These are phyloP conservation scores for Backusella tarrabulga DNA, from an alignment of 192 early-diverging fungal genomes.

Conservation along the genomic window DNA sequence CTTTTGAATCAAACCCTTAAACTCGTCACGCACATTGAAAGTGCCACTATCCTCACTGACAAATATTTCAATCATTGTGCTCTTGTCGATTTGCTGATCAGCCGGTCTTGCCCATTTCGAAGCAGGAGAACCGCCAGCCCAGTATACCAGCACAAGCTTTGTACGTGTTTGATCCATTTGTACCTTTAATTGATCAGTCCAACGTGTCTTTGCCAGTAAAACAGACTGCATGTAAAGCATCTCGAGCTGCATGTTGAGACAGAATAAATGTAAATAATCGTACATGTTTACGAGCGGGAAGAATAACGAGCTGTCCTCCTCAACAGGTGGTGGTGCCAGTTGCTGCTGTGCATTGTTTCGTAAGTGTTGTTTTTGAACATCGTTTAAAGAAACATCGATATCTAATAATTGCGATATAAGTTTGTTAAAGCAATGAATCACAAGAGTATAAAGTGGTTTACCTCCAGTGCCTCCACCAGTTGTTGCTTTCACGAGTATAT, in stretches of 20 bases:
- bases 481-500: constrained; percentile 61
- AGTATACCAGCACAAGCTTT: constrained; percentile 40
- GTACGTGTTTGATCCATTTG: constrained; percentile 36
- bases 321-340: constrained; percentile 30
- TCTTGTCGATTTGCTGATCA: constrained; percentile 10
- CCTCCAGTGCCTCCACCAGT: constrained; percentile 31
- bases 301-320: constrained; percentile 24
- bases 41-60: constrained; percentile 4
- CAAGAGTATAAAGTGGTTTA: not conserved
- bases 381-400: constrained; percentile 53
- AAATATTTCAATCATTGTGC: constrained; percentile 21
- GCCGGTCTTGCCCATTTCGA: constrained; percentile 23
- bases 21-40: constrained; percentile 22
- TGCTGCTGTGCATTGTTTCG: constrained; percentile 47
- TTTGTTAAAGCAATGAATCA: not conserved
- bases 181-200: constrained; percentile 47
- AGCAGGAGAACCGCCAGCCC: constrained; percentile 30
- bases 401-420: constrained; percentile 23
- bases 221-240: constrained; percentile 62
- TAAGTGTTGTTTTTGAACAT: constrained; percentile 48
- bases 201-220: constrained; percentile 40
- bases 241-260: constrained; percentile 66
- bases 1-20: constrained; percentile 33
- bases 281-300: constrained; percentile 72
- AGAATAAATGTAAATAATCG: constrained; percentile 70